A percentile compares a stretch with the other conserved stretches of the same genome.
These are phyloP conservation scores for Globisporangium cystogenes DNA, from an alignment of 352 stramenopile genomes.

Conservation along the genomic window DNA sequence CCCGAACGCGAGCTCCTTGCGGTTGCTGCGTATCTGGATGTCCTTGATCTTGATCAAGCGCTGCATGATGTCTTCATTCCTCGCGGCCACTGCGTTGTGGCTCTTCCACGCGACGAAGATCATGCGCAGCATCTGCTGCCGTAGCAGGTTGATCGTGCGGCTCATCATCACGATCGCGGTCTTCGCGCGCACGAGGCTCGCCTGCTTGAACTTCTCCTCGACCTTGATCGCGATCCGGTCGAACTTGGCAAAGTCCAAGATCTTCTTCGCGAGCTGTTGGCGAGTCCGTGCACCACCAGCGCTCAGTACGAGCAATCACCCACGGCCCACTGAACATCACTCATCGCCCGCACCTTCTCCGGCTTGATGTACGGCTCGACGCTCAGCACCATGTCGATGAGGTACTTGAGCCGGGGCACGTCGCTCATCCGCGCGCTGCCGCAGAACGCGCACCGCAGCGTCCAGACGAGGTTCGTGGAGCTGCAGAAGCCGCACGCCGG, in stretches of 20 bases:
- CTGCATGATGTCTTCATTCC: conserved; percentile 48
- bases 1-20: conserved; percentile 38
- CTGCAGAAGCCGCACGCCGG: conserved; percentile 66
- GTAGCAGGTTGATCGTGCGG: conserved; percentile 43
- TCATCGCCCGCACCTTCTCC: conserved; percentile 42
- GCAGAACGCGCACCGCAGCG: conserved; percentile 65
- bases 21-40: conserved; percentile 38
- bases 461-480: conserved; percentile 64
- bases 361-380: conserved; percentile 58
- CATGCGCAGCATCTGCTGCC: conserved; percentile 68
- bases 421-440: conserved; percentile 67
- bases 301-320: too few species aligned
- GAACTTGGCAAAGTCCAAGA: conserved; percentile 77
- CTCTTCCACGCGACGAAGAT: conserved; percentile 74
- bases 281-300: too few species aligned
- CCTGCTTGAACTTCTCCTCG: conserved; percentile 72
- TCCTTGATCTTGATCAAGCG: conserved; percentile 67
- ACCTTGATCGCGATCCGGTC: conserved; percentile 69
- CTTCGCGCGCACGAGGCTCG: conserved; percentile 66
- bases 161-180: conserved; percentile 84
- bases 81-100: conserved; percentile 35
- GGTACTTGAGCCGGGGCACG: conserved; percentile 62
- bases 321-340: too few species aligned
- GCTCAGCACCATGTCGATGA: conserved; percentile 75
- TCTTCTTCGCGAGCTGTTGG: conserved; percentile 51